Evolutionary conservation across 139 green algal genomes (phyloP).

Genomic region (Volvox reticuliferus): DNA sequence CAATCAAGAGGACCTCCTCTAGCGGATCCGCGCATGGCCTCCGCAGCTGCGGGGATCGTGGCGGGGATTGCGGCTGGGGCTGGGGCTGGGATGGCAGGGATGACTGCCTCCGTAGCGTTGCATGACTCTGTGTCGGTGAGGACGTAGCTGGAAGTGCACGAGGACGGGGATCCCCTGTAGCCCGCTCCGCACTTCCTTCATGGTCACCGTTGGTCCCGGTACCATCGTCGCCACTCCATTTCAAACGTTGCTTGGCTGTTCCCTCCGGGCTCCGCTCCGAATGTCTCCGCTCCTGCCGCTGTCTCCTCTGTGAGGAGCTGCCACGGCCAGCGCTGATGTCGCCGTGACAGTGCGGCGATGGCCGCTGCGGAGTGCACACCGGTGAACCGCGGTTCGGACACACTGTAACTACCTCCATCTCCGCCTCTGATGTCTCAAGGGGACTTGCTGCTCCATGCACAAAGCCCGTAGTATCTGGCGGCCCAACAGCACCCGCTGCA

Average conservation of each 20-base stretch:
- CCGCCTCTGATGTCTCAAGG: background rate
- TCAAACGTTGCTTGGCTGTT: background rate
- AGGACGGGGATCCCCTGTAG: background rate
- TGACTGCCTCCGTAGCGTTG: background rate
- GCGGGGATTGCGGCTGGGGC: background rate
- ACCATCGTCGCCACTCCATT: background rate
- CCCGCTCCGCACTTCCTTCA: too few species aligned
- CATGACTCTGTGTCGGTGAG: background rate
- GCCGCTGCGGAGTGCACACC: background rate
- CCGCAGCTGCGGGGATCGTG: background rate
- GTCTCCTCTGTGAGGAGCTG: too few species aligned
- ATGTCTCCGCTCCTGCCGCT: too few species aligned
- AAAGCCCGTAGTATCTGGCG: too few species aligned
- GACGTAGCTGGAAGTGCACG: background rate
- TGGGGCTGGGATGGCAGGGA: background rate
- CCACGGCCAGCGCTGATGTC: too few species aligned
- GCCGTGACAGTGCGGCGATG: background rate
- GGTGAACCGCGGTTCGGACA: slow-evolving; percentile 11
- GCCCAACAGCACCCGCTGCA: background rate
- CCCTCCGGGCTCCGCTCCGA: background rate
- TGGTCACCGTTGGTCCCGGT: too few species aligned
- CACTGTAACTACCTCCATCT: too few species aligned
- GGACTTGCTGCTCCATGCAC: background rate
- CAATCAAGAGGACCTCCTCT: background rate
- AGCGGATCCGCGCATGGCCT: background rate